Conservation (phyloP, 495 filamentous ascomycete species). For the Penicillium cataractarum region DNA sequence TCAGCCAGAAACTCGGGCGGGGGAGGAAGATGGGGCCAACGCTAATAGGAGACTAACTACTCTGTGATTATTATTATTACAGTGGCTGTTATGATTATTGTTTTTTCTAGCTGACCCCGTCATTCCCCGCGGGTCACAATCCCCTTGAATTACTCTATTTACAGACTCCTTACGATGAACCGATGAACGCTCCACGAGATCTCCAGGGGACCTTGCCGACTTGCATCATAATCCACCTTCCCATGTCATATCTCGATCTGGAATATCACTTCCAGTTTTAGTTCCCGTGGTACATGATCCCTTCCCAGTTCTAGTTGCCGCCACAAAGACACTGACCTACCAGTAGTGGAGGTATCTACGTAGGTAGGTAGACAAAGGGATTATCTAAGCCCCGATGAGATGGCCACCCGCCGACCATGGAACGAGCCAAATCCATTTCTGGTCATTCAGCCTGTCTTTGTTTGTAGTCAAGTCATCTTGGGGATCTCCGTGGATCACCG, state of each 20-base stretch:
- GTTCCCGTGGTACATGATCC: background rate
- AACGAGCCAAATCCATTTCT: background rate
- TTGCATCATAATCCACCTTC: constrained; percentile 4
- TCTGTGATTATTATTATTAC: background rate
- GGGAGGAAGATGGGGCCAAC: background rate
- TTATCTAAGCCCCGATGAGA: constrained; percentile 7
- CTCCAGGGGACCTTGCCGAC: constrained; percentile 1
- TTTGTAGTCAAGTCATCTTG: background rate
- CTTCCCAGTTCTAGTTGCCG: background rate
- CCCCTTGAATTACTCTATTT: background rate
- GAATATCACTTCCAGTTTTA: background rate
- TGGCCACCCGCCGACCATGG: constrained; percentile 9
- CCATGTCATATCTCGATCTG: background rate
- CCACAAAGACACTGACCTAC: background rate
- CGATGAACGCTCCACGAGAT: background rate
- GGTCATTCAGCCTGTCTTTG: background rate
- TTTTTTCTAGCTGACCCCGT: constrained; percentile 19
- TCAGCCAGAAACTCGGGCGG: background rate
- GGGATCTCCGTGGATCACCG: constrained; percentile 3
- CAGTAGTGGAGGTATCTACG: no score
- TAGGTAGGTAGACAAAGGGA: background rate
- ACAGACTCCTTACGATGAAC: background rate
- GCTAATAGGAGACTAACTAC: no score
- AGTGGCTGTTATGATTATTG: background rate
- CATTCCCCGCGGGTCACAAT: constrained; percentile 21